A percentile compares a stretch with the other conserved stretches of the same genome.
Conservation (phyloP, 139 green algal species). For the Pleodorina starrii region DNA sequence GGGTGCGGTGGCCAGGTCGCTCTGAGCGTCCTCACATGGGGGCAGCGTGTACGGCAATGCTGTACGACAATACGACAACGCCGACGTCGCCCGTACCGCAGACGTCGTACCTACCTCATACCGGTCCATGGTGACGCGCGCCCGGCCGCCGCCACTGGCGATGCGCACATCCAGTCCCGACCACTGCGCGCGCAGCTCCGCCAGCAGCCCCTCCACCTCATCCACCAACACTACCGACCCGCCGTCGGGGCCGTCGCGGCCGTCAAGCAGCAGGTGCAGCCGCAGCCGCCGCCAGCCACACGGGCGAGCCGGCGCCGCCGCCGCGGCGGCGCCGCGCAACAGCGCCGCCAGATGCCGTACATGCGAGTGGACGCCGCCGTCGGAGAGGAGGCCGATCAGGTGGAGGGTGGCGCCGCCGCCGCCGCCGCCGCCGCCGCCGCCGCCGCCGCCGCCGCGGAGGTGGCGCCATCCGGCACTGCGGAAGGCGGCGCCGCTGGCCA, state of each 20-base stretch:
- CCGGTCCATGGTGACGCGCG: constrained; percentile 96
- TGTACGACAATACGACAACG: too few species aligned
- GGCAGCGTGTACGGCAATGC: too few species aligned
- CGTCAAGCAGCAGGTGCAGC: constrained; percentile 94
- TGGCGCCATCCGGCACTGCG: constrained; percentile 85
- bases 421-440: too few species aligned
- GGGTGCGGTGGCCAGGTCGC: too few species aligned
- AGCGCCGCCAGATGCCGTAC: constrained; percentile 82
- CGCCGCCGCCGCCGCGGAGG: constrained; percentile 80
- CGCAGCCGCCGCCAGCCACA: constrained; percentile 91
- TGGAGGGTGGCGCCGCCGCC: constrained; percentile 90
- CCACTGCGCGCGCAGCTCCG: constrained; percentile 35
- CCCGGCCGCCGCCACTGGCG: constrained; percentile 92
- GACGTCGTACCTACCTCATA: constrained; percentile 87
- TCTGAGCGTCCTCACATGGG: too few species aligned
- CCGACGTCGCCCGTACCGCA: too few species aligned
- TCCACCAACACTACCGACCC: constrained; percentile 79
- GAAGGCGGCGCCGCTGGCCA: constrained; percentile 86
- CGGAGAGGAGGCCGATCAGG: constrained; percentile 93
- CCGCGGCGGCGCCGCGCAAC: constrained; percentile 78
- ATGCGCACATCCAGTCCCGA: constrained; percentile 90
- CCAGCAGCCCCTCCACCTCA: constrained; percentile 81
- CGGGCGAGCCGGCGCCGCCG: too few species aligned
- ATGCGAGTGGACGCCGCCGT: constrained; percentile 94
- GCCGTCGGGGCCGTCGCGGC: constrained; percentile 93